Base-by-base conservation (phyloP, 768 basidiomycete genomes). In the Suillus ampliporus region DNA sequence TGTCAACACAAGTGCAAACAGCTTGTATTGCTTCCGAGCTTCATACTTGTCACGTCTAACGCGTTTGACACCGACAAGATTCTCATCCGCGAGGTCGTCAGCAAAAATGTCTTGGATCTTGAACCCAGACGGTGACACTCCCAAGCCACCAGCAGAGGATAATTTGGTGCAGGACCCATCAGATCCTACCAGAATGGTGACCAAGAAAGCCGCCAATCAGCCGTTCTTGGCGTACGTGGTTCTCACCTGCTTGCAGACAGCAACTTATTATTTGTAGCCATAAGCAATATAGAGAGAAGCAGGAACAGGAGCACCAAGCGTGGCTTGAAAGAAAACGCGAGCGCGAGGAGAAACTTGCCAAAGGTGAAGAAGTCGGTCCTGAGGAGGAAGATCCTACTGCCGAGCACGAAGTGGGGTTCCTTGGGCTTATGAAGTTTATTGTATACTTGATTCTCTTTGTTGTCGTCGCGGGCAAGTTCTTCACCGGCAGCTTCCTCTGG, bases 401-500 rank as follows among this genome's bases (percentile, higher is more conserved):
- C 40, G 79, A 87, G 62, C 79, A 80, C 63, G 89, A 91, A 76
- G 82, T 94, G 50, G 89, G 87, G 54, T 64, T 87, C 43, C 70
- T 84, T 37, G 89, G 86, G 26, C 71, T 94, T 52, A 74, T 94
- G 71, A 92, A 90, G 74, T 89, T 92, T 72, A 66, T 91, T 41
- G 62, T 91, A 54, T 84, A 85, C 66, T 57, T 84, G 3, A 58
- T 87, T 23, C 67, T 91, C 57, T 75, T 87, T 64, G 63, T 83
- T 43, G 70, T 85, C 1, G 78, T 93, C 35, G 83, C 88, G 40
- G 90, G 94, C 59, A 91, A 90, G 72, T 94, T 96, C 76, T 79
- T 96, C 71, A 92, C 92, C 0, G 92, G 90, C n/a, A 92, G 89
- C 71, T 93, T 87, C 72, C 76, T 87, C 23, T 97, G 94, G 94